Conservation (phyloP, 768 basidiomycete genomes). For the Boletus subparvulus region DNA sequence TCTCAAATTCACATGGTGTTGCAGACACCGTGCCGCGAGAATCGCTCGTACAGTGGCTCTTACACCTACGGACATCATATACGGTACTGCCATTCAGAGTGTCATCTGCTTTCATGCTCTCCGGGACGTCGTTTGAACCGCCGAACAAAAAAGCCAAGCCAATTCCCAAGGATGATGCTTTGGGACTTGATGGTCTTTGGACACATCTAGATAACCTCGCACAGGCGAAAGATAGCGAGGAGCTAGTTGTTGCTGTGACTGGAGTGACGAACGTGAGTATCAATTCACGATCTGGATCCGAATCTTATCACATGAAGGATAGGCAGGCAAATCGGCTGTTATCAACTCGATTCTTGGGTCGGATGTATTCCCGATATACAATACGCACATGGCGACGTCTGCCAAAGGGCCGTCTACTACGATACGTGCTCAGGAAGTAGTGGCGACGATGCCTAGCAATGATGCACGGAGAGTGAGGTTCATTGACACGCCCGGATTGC, state of each 20-base stretch:
- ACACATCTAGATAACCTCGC: constrained; percentile 48
- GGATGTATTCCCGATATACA: constrained; percentile 56
- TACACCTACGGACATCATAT: constrained; percentile 55
- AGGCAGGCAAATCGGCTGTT: constrained; percentile 85
- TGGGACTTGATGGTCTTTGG: constrained; percentile 57
- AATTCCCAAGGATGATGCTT: constrained; percentile 50
- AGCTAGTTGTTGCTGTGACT: constrained; percentile 71
- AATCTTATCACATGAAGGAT: constrained; percentile 7
- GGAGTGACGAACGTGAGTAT: constrained; percentile 77
- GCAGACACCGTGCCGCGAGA: constrained; percentile 82
- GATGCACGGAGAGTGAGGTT: constrained; percentile 48
- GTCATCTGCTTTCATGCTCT: constrained; percentile 64
- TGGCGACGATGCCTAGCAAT: constrained; percentile 45
- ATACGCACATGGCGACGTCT: constrained; percentile 42
- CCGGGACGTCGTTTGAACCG: constrained; percentile 21
- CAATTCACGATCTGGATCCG: not conserved
- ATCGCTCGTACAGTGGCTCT: constrained; percentile 66
- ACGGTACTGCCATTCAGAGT: constrained; percentile 74
- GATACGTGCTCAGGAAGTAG: constrained; percentile 64
- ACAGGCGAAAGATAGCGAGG: constrained; percentile 44
- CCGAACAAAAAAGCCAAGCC: constrained; percentile 47
- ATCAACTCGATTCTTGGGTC: constrained; percentile 72
- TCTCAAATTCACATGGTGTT: not conserved
- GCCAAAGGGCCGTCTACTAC: constrained; percentile 65
- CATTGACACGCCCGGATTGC: constrained; percentile 87